Conservation (phyloP, 768 basidiomycete species). For the Dacryopinax primogenitus region DNA sequence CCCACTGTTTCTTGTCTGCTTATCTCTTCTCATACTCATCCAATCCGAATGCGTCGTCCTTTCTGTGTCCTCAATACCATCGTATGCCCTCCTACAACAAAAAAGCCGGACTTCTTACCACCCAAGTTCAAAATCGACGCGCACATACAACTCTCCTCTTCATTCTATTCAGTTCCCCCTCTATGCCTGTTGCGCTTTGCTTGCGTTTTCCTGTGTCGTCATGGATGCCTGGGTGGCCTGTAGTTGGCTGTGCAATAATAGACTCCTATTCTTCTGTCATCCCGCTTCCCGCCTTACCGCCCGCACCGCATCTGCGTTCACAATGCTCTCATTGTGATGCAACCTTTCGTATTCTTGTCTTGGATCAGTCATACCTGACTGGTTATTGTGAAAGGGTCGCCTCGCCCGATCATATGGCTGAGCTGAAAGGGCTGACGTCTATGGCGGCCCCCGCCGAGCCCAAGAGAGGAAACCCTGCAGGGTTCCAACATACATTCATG, state of each 20-base stretch:
- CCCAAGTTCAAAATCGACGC: background rate
- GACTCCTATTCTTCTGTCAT: background rate
- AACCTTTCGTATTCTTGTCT: background rate
- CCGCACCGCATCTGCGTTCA: too few relatives aligned
- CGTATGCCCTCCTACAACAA: background rate
- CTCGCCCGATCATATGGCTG: background rate
- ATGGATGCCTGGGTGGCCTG: constrained; percentile 5
- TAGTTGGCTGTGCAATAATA: constrained; percentile 9
- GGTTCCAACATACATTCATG: too few relatives aligned
- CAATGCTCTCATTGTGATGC: background rate
- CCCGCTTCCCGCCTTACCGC: background rate
- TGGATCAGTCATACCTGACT: background rate
- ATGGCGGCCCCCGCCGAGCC: too few relatives aligned
- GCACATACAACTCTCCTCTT: constrained; percentile 6
- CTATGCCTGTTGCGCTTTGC: background rate
- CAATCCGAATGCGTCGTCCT: background rate
- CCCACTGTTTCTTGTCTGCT: background rate
- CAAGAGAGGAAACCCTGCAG: background rate
- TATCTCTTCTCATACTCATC: too few relatives aligned
- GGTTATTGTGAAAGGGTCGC: too few relatives aligned
- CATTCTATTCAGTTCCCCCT: too few relatives aligned
- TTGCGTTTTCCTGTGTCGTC: background rate
- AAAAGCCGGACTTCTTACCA: background rate
- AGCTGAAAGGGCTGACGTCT: background rate
- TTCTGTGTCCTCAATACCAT: background rate